phyloP scores from a whole-genome alignment of 2,329 filamentous ascomycete species.

The Curvularia sp. region DNA sequence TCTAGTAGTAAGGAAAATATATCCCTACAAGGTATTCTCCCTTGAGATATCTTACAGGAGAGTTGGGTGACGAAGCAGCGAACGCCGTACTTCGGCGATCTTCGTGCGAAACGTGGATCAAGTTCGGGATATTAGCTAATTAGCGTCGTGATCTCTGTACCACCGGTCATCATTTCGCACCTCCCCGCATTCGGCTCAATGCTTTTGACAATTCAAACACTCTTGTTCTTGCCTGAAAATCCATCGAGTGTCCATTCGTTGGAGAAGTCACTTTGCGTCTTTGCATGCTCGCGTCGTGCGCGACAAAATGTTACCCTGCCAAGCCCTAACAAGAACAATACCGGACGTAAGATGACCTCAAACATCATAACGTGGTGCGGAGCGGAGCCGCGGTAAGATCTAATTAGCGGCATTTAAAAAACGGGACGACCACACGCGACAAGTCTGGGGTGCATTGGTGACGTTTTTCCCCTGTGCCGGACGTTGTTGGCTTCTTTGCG shows the following conservation, averaged over 20 bases:
- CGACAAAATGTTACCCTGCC: not conserved
- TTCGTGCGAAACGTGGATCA: slow-evolving; percentile 18
- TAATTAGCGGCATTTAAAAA: slow-evolving; percentile 1
- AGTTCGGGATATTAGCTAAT: slow-evolving; percentile 19
- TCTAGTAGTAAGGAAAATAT: not conserved
- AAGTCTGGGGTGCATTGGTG: slow-evolving; percentile 35
- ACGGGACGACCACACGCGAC: slow-evolving; percentile 14
- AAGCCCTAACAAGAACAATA: not conserved
- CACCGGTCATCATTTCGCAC: slow-evolving; percentile 1
- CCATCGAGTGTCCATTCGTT: not conserved
- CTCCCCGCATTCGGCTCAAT: not conserved
- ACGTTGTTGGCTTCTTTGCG: slow-evolving; percentile 20
- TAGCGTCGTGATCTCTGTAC: slow-evolving; percentile 8
- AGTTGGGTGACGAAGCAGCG: not conserved
- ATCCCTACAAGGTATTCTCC: not conserved
- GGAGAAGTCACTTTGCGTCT: not conserved
- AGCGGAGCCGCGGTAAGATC: slow-evolving; percentile 4
- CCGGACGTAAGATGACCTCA: not conserved
- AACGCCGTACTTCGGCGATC: slow-evolving; percentile 14
- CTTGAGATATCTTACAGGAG: not conserved
- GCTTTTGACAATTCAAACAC: not conserved
- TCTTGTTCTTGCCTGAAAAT: no score
- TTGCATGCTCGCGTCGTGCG: not conserved
- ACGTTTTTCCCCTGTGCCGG: slow-evolving; percentile 19
- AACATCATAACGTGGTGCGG: not conserved